These are phyloP conservation scores for Eremothecium coryli DNA, from an alignment of 1,139 yeast genomes.

Conservation along the genomic window DNA sequence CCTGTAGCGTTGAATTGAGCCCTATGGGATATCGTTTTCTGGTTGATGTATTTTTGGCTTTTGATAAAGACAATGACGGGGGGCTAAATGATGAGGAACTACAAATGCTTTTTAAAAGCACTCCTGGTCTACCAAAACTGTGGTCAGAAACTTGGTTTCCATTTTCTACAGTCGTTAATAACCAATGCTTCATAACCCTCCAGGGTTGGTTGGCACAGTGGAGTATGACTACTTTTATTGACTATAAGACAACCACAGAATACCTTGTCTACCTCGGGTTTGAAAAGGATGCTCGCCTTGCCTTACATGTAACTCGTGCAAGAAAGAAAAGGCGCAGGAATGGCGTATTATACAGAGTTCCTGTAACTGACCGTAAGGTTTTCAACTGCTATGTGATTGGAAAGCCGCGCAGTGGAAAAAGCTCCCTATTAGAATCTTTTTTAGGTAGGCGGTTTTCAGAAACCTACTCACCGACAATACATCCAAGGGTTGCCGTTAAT, in stretches of 20 bases:
- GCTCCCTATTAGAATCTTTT: constrained; percentile 73
- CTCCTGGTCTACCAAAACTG: constrained; percentile 82
- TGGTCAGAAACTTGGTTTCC: constrained; percentile 89
- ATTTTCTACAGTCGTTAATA: constrained; percentile 76
- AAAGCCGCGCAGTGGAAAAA: constrained; percentile 76
- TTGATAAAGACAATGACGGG: constrained; percentile 93
- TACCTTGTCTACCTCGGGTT: constrained; percentile 86
- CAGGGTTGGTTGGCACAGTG: constrained; percentile 99
- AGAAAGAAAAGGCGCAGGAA: constrained; percentile 56
- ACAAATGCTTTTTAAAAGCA: constrained; percentile 61
- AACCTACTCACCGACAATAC: constrained; percentile 70
- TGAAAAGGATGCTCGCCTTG: constrained; percentile 44
- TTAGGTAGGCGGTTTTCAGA: constrained; percentile 66
- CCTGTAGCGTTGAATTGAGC: constrained; percentile 80
- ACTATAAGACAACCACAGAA: constrained; percentile 73
- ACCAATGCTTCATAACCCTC: constrained; percentile 76
- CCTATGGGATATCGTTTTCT: constrained; percentile 90
- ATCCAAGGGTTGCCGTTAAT: constrained; percentile 75
- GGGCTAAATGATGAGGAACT: constrained; percentile 74
- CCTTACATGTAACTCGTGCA: constrained; percentile 74
- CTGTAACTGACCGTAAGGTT: constrained; percentile 75
- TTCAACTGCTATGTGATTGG: constrained; percentile 86
- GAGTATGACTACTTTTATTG: constrained; percentile 89
- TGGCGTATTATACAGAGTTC: constrained; percentile 58
- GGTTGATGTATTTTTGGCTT: constrained; percentile 77